A percentile compares a stretch with the other conserved stretches of the same genome.
Evolutionary conservation across 73 alveolate species (phyloP).

Genomic region (Durusdinium trenchii): DNA sequence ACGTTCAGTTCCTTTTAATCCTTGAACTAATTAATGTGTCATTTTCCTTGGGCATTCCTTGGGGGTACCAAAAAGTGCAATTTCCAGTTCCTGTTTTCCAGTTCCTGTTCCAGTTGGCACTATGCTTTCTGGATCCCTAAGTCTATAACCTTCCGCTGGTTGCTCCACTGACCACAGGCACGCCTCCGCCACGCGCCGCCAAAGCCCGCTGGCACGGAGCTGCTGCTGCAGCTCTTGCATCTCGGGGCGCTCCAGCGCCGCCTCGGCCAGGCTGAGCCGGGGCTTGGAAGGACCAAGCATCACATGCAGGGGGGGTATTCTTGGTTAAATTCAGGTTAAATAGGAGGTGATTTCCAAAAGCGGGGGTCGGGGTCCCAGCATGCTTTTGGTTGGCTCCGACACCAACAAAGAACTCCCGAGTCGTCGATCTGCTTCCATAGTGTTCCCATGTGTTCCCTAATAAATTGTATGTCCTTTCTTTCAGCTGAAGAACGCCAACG

Average conservation of each 20-base stretch:
- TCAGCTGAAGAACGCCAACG: too few relatives aligned
- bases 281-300: too few relatives aligned
- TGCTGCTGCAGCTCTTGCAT: background rate
- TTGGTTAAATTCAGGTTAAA: background rate
- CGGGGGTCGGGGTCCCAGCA: too few relatives aligned
- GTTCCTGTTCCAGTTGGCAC: too few relatives aligned
- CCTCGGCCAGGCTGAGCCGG: background rate
- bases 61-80: background rate
- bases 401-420: too few relatives aligned
- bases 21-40: background rate
- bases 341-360: background rate
- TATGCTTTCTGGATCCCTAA: too few relatives aligned
- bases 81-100: background rate
- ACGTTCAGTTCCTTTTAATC: too few relatives aligned
- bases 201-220: constrained; percentile 12
- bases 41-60: background rate
- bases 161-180: background rate
- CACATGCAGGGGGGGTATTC: too few relatives aligned
- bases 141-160: background rate
- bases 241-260: background rate
- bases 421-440: too few relatives aligned
- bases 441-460: too few relatives aligned
- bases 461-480: too few relatives aligned
- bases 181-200: constrained; percentile 62
- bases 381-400: too few relatives aligned